A percentile compares a stretch with the other conserved stretches of the same genome.
Conservation (phyloP, 192 early-diverging fungal genomes). For the Spinellus fusiger region DNA sequence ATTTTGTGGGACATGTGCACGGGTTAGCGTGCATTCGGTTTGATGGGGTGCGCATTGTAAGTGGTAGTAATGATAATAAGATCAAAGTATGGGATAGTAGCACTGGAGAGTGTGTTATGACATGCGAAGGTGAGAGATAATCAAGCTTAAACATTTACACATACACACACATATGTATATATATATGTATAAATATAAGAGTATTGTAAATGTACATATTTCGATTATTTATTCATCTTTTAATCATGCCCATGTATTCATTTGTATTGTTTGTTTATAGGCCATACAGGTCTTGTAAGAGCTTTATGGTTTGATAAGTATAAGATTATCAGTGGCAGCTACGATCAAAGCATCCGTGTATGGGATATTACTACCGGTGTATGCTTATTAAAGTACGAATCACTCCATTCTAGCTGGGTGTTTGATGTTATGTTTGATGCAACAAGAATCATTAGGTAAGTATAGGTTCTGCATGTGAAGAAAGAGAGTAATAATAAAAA, state of each 20-base stretch:
- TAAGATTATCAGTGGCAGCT: slow-evolving; percentile 83
- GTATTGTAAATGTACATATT: neutral
- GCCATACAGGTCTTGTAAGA: slow-evolving; percentile 75
- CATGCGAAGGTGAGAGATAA: slow-evolving; percentile 37
- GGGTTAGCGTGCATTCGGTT: slow-evolving; percentile 92
- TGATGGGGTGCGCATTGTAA: slow-evolving; percentile 76
- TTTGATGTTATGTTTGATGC: slow-evolving; percentile 91
- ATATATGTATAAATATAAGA: neutral
- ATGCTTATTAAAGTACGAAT: slow-evolving; percentile 63
- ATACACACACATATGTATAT: neutral
- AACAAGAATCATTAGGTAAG: slow-evolving; percentile 76
- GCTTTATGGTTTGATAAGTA: slow-evolving; percentile 82
- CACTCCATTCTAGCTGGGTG: slow-evolving; percentile 88
- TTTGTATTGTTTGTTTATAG: too few species aligned
- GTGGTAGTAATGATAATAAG: slow-evolving; percentile 73
- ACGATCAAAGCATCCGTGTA: slow-evolving; percentile 91
- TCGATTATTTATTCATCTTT: too few species aligned
- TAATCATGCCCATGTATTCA: too few species aligned
- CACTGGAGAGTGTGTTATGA: slow-evolving; percentile 56
- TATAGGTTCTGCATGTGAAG: too few species aligned
- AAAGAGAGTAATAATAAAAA: neutral
- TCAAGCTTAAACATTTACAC: neutral
- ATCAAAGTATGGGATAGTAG: slow-evolving; percentile 75
- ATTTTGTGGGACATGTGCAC: slow-evolving; percentile 67
- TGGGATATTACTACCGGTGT: slow-evolving; percentile 86